Evolutionary conservation across 1,284 basidiomycete species (phyloP), one percentile per base, ranked within the genome.

Genomic region (Ganoderma lucidum): DNA sequence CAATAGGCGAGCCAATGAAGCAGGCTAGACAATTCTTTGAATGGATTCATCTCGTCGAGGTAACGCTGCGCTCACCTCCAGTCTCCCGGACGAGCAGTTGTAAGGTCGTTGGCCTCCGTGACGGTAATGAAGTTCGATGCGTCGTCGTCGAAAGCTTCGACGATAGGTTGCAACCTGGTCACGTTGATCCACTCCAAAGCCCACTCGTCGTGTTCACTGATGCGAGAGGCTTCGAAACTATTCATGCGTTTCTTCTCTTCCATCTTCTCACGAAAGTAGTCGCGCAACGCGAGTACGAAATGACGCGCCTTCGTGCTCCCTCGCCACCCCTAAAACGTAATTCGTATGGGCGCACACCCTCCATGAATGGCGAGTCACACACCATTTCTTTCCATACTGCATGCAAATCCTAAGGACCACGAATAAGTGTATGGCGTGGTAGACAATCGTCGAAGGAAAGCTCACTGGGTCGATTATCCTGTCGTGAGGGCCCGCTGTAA

Each of bases 131-230:
- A 86, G 0, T 85, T 84, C 0, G 84, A 85, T 0, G 82, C 83
- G 67, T 88, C 86, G 60, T 87, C 85, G 67, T 87, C 85, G 28
- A 86, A 81, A 0, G 85, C 85, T 69, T 88, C 85, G 23, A 79
- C 70, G 63, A 86, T 83, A 1, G 82, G 80, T 66, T 84, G 85
- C 6, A 85, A 73, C 63, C 82, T 81, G 6, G 77, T 76, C 14
- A 82, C 73, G 56, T 80, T 83, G 67, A 87, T 81, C 70, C 82
- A 84, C 9, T 81, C 77, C 30, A 84, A 71, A 0, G 85, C 81
- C 86, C 85, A 87, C 0, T 71, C 71, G 62, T 83, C 82, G 15
- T 69, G 37, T 79, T 83, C 83, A 32, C 78, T 77, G 14, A 71
- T 70, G 3, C 79, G 80, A 42, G 79, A 65, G 64, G 73, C 67